phyloP scores from a whole-genome alignment of 2,329 filamentous ascomycete species.

The Diplodia mutila region DNA sequence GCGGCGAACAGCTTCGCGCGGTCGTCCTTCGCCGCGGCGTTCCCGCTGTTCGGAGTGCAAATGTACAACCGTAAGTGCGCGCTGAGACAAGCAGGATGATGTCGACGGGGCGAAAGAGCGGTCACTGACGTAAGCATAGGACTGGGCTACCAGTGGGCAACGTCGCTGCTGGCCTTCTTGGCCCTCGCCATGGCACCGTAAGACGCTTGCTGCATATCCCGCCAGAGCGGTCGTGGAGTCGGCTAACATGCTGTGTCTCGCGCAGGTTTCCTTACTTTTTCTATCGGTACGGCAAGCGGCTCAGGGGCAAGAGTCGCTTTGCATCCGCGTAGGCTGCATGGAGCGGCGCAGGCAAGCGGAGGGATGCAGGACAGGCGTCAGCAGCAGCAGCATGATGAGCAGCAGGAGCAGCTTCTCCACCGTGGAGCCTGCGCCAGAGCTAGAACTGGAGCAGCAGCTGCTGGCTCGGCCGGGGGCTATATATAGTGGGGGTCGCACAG shows the following conservation, averaged over 20 bases:
- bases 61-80: conserved; percentile 54
- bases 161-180: conserved; percentile 52
- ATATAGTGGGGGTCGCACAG: conserved; percentile 27
- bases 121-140: conserved; percentile 49
- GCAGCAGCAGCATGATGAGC: background rate
- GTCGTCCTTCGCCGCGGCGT: conserved; percentile 53
- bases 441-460: conserved; percentile 7
- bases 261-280: conserved; percentile 51
- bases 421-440: background rate
- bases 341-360: conserved; percentile 18
- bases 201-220: conserved; percentile 33
- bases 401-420: background rate
- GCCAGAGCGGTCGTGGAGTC: conserved; percentile 32
- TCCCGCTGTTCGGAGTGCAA: conserved; percentile 54
- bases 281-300: conserved; percentile 53
- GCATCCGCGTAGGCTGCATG: conserved; percentile 42
- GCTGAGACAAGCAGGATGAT: conserved; percentile 29
- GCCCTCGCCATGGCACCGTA: conserved; percentile 55
- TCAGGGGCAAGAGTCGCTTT: conserved; percentile 53
- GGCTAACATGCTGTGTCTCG: conserved; percentile 37
- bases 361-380: conserved; percentile 9
- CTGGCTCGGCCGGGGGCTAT: conserved; percentile 24
- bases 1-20: conserved; percentile 56
- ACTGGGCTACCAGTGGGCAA: conserved; percentile 57
- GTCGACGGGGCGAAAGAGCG: conserved; percentile 42